Conservation (phyloP, 345 rosid species). For the Hibiscus tridactylites region DNA sequence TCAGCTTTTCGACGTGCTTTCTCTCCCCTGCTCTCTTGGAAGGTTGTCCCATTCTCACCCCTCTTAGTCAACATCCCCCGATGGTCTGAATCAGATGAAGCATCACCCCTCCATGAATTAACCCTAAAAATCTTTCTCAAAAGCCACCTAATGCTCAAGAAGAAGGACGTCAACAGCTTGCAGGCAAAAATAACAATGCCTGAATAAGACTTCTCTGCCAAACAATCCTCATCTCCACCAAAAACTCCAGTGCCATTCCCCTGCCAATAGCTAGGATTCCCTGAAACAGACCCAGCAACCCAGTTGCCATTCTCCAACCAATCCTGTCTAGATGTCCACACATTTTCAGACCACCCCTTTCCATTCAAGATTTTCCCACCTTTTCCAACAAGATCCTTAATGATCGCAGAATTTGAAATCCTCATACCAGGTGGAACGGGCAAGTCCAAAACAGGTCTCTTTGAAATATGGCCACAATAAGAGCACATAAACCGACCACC, state of each 20-base stretch:
- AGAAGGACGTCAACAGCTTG: slow-evolving; percentile 57
- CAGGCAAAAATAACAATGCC: slow-evolving; percentile 61
- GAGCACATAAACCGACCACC: slow-evolving; percentile 96
- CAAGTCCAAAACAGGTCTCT: slow-evolving; percentile 89
- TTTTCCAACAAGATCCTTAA: slow-evolving; percentile 85
- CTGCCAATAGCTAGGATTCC: slow-evolving; percentile 48
- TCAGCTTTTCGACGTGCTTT: slow-evolving; percentile 97
- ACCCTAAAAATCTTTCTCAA: slow-evolving; percentile 86
- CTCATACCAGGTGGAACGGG: slow-evolving; percentile 63
- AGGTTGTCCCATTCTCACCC: slow-evolving; percentile 54
- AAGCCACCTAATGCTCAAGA: slow-evolving; percentile 86
- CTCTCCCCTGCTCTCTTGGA: slow-evolving; percentile 71
- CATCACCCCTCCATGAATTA: slow-evolving; percentile 56
- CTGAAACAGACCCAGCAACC: slow-evolving; percentile 46
- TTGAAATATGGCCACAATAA: slow-evolving; percentile 91
- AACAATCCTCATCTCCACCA: slow-evolving; percentile 75
- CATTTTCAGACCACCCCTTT: slow-evolving; percentile 73
- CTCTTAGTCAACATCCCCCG: slow-evolving; percentile 54
- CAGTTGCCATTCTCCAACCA: slow-evolving; percentile 74
- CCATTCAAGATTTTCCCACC: slow-evolving; percentile 86
- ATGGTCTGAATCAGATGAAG: slow-evolving; percentile 47
- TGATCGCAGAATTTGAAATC: slow-evolving; percentile 66
- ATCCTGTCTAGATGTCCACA: slow-evolving; percentile 71
- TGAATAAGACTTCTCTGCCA: slow-evolving; percentile 71
- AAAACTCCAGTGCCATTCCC: slow-evolving; percentile 48